phyloP scores from a whole-genome alignment of 495 filamentous ascomycete genomes.

The Penicillium samsonianum region DNA sequence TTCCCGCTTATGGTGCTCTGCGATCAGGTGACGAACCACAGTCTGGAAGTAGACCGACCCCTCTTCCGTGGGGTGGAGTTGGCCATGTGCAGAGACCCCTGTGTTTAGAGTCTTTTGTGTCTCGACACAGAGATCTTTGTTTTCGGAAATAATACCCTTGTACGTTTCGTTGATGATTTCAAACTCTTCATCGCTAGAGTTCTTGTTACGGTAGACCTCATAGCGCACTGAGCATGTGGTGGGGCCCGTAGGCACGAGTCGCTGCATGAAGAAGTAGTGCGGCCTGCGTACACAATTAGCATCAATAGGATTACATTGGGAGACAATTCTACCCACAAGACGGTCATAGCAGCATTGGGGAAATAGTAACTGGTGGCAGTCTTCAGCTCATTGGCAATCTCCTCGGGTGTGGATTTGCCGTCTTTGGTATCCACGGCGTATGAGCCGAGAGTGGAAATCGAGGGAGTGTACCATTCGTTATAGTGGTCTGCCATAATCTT shows the following conservation, averaged over 20 bases:
- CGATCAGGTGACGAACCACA: constrained; percentile 41
- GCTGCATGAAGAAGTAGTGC: constrained; percentile 51
- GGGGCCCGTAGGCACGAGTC: constrained; percentile 45
- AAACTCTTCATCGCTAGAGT: constrained; percentile 46
- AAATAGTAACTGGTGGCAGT: constrained; percentile 48
- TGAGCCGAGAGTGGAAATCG: constrained; percentile 36
- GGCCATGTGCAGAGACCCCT: constrained; percentile 47
- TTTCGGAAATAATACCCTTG: constrained; percentile 48
- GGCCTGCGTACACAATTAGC: constrained; percentile 19
- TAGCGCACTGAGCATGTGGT: constrained; percentile 42
- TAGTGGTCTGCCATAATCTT: constrained; percentile 53
- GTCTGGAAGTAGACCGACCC: constrained; percentile 50
- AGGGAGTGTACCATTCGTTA: constrained; percentile 47
- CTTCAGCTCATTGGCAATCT: constrained; percentile 31
- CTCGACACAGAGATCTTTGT: constrained; percentile 44
- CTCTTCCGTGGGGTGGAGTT: constrained; percentile 50
- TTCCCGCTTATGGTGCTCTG: constrained; percentile 42
- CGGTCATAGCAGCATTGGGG: constrained; percentile 47
- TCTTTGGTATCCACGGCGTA: constrained; percentile 40
- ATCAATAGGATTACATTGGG: not conserved
- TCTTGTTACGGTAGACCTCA: constrained; percentile 52
- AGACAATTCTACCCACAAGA: constrained; percentile 34
- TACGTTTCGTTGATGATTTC: constrained; percentile 41
- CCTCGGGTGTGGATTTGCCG: constrained; percentile 36
- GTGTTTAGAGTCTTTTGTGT: constrained; percentile 48